phyloP scores from a whole-genome alignment of 306 rosid species.

The Purshia tridentata region DNA sequence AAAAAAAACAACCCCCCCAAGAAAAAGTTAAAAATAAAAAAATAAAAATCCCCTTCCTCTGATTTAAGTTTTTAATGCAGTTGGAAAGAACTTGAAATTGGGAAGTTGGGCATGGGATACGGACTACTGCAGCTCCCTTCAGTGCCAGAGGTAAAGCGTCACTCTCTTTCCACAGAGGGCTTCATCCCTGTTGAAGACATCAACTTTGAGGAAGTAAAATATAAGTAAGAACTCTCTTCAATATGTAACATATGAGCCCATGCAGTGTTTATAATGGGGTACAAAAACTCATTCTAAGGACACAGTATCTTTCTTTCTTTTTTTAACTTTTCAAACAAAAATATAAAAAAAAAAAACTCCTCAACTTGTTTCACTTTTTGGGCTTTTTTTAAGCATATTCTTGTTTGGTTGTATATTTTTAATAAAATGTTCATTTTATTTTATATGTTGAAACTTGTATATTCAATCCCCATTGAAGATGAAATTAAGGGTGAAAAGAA shows the following conservation, averaged over 20 bases:
- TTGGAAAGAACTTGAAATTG: conserved; percentile 95
- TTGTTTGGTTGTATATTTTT: background rate
- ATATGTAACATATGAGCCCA: background rate
- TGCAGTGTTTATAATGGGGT: no score
- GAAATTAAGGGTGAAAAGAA: background rate
- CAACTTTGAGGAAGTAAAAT: conserved; percentile 73
- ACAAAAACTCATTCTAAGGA: background rate
- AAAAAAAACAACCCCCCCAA: no score
- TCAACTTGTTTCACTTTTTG: background rate
- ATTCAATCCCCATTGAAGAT: background rate
- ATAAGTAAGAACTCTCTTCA: conserved; percentile 50
- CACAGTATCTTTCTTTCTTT: background rate
- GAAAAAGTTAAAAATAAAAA: no score
- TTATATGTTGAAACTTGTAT: no score
- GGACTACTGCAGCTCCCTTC: conserved; percentile 89
- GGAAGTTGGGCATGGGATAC: conserved; percentile 82
- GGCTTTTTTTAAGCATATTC: background rate
- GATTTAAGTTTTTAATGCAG: conserved; percentile 28
- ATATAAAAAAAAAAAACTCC: no score
- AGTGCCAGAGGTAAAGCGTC: conserved; percentile 73
- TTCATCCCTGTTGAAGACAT: conserved; percentile 69
- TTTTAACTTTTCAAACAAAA: no score
- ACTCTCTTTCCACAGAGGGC: conserved; percentile 71
- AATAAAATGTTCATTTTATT: background rate
- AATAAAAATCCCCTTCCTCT: conserved; percentile 9